Base-by-base conservation (phyloP, 176 grass and related monocot genomes). In the Alopecurus myosuroides region DNA sequence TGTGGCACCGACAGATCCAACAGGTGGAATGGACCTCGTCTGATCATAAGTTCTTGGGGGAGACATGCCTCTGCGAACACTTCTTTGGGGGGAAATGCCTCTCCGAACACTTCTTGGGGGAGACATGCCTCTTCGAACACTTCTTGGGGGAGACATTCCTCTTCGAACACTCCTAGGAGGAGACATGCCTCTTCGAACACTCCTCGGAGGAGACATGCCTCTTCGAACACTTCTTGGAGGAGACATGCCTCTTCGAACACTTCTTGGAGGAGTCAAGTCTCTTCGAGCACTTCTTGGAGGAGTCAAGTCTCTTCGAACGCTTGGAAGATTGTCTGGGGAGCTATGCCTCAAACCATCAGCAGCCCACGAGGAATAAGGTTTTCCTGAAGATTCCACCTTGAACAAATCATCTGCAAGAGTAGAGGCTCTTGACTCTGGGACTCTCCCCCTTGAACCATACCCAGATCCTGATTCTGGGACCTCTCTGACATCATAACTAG, bases 31-130 rank as follows among this genome's bases (percentile, higher is more conserved):
- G 36, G 88, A 26, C 35, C 66, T 53, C 5, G 86, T 49, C 51
- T 92, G 88, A 12, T 72, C 83, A 82, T 95, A 90, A 71, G 65
- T 81, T 77, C 80, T 90, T 56, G 65, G 81, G 73, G 88, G 83
- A 88, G 93, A 86, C 73, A 78, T 39, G 41, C 62, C 83, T 83
- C 80, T 72, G 13, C 71, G 50, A 79, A 78, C 55, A 76, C 72
- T 84, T 76, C 83, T 92, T 41, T 64, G 81, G 61, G 87, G 82
- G 85, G 93, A 88, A 46, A 77, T 35, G 45, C 72, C 87, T 82
- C 79, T 70, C 9, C 79, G 48, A 74, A 2, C 71, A 71, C 41
- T 84, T 77, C 83, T 92, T 56, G 71, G 81, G 46, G 88, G 83
- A 88, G 90, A 86, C 70, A 72, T 29, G 39, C 72, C 88, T 82